These are phyloP conservation scores for Wilhelminamyces savonicus DNA, from an alignment of 805 yeast genomes.

Conservation along the genomic window DNA sequence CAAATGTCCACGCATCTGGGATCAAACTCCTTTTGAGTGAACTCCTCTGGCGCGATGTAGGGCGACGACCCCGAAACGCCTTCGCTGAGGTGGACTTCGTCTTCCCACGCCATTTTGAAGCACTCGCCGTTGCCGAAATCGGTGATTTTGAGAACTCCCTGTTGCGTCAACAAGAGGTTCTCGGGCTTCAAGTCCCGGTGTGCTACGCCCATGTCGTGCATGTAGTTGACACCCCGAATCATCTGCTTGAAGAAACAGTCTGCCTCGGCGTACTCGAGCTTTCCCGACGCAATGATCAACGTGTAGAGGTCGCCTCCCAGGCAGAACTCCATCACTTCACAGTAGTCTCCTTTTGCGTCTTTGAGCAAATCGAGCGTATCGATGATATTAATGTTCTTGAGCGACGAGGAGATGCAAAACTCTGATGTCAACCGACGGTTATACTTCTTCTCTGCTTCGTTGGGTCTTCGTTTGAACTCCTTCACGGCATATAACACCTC, in stretches of 20 bases:
- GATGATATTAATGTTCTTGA: slow-evolving; percentile 74
- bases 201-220: slow-evolving; percentile 87
- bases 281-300: slow-evolving; percentile 68
- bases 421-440: slow-evolving; percentile 73
- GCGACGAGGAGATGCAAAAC: slow-evolving; percentile 73
- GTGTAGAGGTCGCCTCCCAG: slow-evolving; percentile 78
- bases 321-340: slow-evolving; percentile 83
- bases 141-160: slow-evolving; percentile 72
- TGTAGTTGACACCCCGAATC: slow-evolving; percentile 74
- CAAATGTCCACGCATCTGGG: slow-evolving; percentile 81
- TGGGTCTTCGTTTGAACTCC: slow-evolving; percentile 62
- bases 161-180: slow-evolving; percentile 65
- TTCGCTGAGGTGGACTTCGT: slow-evolving; percentile 58
- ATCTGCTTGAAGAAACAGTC: slow-evolving; percentile 88
- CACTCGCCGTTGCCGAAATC: slow-evolving; percentile 88
- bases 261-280: slow-evolving; percentile 74
- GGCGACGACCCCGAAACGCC: slow-evolving; percentile 86
- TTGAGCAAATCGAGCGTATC: slow-evolving; percentile 69
- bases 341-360: slow-evolving; percentile 77
- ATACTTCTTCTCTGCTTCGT: slow-evolving; percentile 61
- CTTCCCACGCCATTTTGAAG: slow-evolving; percentile 81
- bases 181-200: slow-evolving; percentile 91
- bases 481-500: slow-evolving; percentile 76
- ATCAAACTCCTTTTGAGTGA: slow-evolving; percentile 60
- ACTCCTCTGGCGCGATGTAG: slow-evolving; percentile 88